Base-by-base conservation (phyloP, 2,329 filamentous ascomycete genomes). In the Sarocladium brachiariae region DNA sequence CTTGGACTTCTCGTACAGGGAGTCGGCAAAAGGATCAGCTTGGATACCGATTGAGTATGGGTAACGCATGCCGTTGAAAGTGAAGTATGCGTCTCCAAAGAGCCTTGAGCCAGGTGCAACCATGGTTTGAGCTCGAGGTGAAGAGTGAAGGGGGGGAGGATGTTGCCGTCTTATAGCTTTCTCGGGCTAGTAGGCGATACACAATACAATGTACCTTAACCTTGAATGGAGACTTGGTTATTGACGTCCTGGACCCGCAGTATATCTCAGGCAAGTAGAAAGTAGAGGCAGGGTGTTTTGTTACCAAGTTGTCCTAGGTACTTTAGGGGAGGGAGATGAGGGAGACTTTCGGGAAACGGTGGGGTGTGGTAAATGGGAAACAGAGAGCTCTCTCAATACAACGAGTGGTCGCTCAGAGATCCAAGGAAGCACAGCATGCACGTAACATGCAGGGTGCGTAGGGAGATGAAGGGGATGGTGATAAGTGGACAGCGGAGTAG, bases 1-100 rank as follows among this genome's bases (percentile, higher is more conserved):
- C 14, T 51, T 54, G 21, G 57, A 56, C 1, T 34, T 37, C 25
- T 49, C 30, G 38, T 34, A 50, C 18, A 37, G 38, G n/a, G 37
- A 43, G 24, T 9, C 21, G 31, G 33, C 14, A 31, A 34, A 37
- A n/a, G 33, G 14, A 14, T 49, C 19, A 37, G 21, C 37, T 14
- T 27, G 9, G 18, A 35, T 9, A 25, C 14, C 31, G n/a, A 49
- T 10, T 30, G 33, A 10, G 46, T 35, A 35, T 7, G n/a, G 43
- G 27, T 19, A 47, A 23, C 18, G 25, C n/a, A 47, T 33, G 13
- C 16, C 43, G 24, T 47, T n/a, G 25, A 47, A 31, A 14, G 27
- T 10, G 18, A 23, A 23, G 16, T 21, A 13, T 18, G 24, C n/a
- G 21, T 47, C 27, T 31, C 43, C 27, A 19, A 33, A 21, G 43